Percentiles rank a stretch among this genome's conserved stretches.
Evolutionary conservation across 2,329 filamentous ascomycete genomes (phyloP).

Genomic region (Sporothrix brasiliensis): DNA sequence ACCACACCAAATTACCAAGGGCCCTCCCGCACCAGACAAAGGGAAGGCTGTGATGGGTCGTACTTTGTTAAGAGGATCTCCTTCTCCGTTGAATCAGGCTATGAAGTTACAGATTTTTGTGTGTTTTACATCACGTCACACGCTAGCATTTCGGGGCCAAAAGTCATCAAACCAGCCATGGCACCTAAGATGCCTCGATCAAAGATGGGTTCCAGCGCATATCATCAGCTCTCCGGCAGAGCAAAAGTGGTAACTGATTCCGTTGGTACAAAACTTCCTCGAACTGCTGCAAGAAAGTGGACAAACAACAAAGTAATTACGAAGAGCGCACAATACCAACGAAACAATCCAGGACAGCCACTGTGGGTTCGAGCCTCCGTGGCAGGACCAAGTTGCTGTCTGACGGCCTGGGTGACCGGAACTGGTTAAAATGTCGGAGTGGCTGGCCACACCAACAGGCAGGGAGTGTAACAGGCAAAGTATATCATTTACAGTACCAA

Average conservation of each 20-base stretch:
- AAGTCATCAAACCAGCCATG: background rate
- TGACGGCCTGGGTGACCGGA: background rate
- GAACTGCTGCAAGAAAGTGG: background rate
- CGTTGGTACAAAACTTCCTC: background rate
- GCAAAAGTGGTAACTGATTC: background rate
- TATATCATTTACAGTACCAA: background rate
- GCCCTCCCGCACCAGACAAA: background rate
- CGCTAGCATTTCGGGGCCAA: background rate
- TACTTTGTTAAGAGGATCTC: background rate
- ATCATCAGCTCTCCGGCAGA: background rate
- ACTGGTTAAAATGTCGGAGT: background rate
- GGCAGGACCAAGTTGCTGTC: background rate
- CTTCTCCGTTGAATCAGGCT: background rate
- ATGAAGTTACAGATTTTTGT: no score
- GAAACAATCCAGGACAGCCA: no score
- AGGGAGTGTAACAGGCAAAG: background rate
- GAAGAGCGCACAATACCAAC: background rate
- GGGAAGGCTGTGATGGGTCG: background rate
- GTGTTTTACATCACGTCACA: background rate
- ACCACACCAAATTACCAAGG: no score
- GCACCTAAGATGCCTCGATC: background rate
- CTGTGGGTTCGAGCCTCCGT: background rate
- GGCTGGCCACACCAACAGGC: background rate
- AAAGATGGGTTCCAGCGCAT: constrained; percentile 14
- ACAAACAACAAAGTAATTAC: background rate